Evolutionary conservation across 352 stramenopile species (phyloP).

Genomic region (Phytopythium cucurbitacearum): DNA sequence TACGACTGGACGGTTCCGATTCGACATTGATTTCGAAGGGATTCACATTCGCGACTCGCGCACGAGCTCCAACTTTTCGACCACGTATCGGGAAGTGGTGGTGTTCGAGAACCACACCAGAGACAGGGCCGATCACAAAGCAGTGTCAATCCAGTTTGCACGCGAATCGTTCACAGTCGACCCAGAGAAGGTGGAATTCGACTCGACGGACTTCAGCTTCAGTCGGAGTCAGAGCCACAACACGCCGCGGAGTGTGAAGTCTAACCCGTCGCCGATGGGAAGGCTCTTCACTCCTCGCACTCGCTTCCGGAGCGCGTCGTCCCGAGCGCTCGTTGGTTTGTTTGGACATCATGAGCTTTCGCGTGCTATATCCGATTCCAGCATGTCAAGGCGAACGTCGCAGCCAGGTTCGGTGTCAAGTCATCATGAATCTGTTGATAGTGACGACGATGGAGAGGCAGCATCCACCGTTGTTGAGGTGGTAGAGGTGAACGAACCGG

Average conservation of each 20-base stretch:
- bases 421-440: slow-evolving; percentile 2
- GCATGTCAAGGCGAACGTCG: slow-evolving; percentile 1
- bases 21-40: slow-evolving; percentile 47
- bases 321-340: slow-evolving; percentile 25
- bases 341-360: slow-evolving; percentile 22
- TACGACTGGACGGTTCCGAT: slow-evolving; percentile 31
- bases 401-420: not conserved
- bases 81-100: slow-evolving; percentile 66
- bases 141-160: slow-evolving; percentile 59
- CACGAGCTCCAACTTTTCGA: slow-evolving; percentile 44
- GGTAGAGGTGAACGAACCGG: slow-evolving; percentile 11
- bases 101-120: slow-evolving; percentile 42
- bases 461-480: slow-evolving; percentile 2
- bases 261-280: slow-evolving; percentile 2
- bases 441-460: not conserved
- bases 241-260: too few species aligned
- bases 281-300: slow-evolving; percentile 1
- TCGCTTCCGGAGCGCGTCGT: slow-evolving; percentile 38
- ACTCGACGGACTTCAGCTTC: slow-evolving; percentile 12
- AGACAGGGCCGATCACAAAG: slow-evolving; percentile 14
- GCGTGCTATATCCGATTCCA: slow-evolving; percentile 5
- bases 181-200: slow-evolving; percentile 33
- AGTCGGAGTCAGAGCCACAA: too few species aligned
- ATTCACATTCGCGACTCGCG: slow-evolving; percentile 72
- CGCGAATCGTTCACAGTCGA: slow-evolving; percentile 40